Evolutionary conservation across 352 stramenopile genomes (phyloP).

Genomic region (Pythium sukuiense): DNA sequence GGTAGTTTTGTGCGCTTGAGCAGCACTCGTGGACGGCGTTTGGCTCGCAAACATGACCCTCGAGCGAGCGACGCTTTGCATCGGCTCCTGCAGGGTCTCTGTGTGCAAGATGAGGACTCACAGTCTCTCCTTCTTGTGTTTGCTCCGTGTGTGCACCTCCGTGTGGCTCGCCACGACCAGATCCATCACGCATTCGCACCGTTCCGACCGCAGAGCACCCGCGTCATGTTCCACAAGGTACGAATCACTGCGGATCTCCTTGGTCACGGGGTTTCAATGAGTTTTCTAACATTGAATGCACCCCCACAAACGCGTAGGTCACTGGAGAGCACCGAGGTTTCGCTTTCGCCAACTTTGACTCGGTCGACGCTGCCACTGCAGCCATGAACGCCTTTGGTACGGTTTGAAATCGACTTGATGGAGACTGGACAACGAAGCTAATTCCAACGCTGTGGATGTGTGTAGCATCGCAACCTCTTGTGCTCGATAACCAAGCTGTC

Average conservation of each 20-base stretch:
- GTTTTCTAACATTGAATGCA: neutral
- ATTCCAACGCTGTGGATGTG: neutral
- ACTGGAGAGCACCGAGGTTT: constrained; percentile 75
- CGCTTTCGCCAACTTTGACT: constrained; percentile 77
- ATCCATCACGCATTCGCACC: constrained; percentile 50
- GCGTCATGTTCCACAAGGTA: constrained; percentile 75
- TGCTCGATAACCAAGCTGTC: constrained; percentile 46
- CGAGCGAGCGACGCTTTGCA: neutral
- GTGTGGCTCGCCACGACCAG: constrained; percentile 30
- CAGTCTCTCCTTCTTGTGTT: constrained; percentile 26
- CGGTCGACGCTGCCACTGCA: constrained; percentile 47
- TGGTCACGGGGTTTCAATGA: neutral
- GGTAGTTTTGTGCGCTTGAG: constrained; percentile 39
- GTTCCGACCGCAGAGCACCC: constrained; percentile 49
- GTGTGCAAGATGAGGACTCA: constrained; percentile 28
- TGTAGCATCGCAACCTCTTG: constrained; percentile 51
- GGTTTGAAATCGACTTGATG: neutral
- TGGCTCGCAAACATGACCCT: neutral
- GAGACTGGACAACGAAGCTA: neutral
- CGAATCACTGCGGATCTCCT: neutral
- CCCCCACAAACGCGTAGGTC: constrained; percentile 19
- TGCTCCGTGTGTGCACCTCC: neutral
- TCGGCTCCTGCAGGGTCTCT: neutral
- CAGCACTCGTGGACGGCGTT: neutral
- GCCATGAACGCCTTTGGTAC: constrained; percentile 66